phyloP scores from a whole-genome alignment of 2,329 filamentous ascomycete species.

The Salinomyces thailandicus region DNA sequence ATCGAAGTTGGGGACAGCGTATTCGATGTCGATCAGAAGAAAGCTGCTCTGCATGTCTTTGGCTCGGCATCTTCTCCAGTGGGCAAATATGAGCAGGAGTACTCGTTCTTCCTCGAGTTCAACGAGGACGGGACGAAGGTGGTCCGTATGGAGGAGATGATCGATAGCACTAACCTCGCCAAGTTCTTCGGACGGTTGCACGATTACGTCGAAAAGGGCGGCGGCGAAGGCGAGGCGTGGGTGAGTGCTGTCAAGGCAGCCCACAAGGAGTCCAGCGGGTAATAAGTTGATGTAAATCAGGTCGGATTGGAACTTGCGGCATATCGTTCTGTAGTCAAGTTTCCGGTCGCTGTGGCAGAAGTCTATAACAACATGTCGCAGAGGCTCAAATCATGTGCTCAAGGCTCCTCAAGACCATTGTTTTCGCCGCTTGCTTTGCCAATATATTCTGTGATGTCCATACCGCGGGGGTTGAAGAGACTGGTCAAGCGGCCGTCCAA shows the following conservation, averaged over 20 bases:
- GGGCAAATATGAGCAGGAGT: constrained; percentile 8
- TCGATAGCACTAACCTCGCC: background rate
- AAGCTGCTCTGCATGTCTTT: constrained; percentile 4
- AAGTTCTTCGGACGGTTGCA: background rate
- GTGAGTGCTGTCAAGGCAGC: background rate
- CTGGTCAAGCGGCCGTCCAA: too few relatives aligned
- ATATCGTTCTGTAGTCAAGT: too few relatives aligned
- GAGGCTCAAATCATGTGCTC: too few relatives aligned
- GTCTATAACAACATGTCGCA: too few relatives aligned
- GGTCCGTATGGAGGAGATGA: constrained; percentile 6
- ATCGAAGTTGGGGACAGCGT: constrained; percentile 2
- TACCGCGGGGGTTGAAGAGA: too few relatives aligned
- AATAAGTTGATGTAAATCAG: too few relatives aligned
- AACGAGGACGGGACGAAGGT: constrained; percentile 7
- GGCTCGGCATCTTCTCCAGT: constrained; percentile 4
- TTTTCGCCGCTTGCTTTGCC: too few relatives aligned
- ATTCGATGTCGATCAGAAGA: constrained; percentile 5
- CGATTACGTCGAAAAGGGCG: background rate
- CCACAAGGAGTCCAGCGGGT: background rate
- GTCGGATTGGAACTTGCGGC: too few relatives aligned
- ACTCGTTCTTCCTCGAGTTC: constrained; percentile 6
- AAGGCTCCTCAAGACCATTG: too few relatives aligned
- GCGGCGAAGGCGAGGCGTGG: background rate
- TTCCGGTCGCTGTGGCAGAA: too few relatives aligned
- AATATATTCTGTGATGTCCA: too few relatives aligned